A percentile compares a stretch with the other conserved stretches of the same genome.
Evolutionary conservation across 2,329 filamentous ascomycete genomes (phyloP).

Genomic region (Chaetomiaceae sp.): DNA sequence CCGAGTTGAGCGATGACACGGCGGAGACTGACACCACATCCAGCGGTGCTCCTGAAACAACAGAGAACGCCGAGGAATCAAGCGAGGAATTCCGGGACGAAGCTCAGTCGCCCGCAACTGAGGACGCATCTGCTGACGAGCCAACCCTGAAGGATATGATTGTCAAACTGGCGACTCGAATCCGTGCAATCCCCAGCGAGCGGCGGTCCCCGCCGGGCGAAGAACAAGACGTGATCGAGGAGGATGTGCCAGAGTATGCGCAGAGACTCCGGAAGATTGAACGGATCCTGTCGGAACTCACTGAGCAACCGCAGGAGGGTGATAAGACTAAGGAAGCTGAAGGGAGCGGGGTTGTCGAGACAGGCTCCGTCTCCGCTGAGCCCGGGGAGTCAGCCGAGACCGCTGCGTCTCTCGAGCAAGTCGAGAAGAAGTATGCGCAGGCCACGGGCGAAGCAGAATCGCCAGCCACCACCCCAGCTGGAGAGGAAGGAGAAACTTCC

Average conservation of each 20-base stretch:
- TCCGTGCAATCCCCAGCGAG: constrained; percentile 35
- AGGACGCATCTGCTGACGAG: constrained; percentile 14
- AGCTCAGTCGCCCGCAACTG: constrained; percentile 7
- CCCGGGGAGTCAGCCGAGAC: constrained; percentile 9
- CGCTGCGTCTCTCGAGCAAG: neutral
- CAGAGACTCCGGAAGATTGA: constrained; percentile 48
- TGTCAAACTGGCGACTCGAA: constrained; percentile 45
- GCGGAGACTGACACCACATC: neutral
- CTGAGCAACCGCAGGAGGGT: constrained; percentile 32
- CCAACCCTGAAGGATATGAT: constrained; percentile 47
- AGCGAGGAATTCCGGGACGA: neutral
- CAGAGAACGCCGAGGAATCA: neutral
- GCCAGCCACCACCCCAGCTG: neutral
- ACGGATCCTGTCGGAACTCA: constrained; percentile 47
- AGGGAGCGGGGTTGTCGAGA: constrained; percentile 2
- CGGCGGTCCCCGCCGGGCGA: constrained; percentile 1
- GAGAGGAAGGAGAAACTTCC: neutral
- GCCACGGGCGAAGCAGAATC: too few relatives aligned
- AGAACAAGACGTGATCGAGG: constrained; percentile 17
- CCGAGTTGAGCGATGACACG: neutral
- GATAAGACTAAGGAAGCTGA: neutral
- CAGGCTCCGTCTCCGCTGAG: neutral
- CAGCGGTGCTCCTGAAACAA: neutral
- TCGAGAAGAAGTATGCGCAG: neutral
- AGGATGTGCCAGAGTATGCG: constrained; percentile 29